Evolutionary conservation across 495 filamentous ascomycete species (phyloP).

Genomic region (Friedmanniomyces endolithicus): DNA sequence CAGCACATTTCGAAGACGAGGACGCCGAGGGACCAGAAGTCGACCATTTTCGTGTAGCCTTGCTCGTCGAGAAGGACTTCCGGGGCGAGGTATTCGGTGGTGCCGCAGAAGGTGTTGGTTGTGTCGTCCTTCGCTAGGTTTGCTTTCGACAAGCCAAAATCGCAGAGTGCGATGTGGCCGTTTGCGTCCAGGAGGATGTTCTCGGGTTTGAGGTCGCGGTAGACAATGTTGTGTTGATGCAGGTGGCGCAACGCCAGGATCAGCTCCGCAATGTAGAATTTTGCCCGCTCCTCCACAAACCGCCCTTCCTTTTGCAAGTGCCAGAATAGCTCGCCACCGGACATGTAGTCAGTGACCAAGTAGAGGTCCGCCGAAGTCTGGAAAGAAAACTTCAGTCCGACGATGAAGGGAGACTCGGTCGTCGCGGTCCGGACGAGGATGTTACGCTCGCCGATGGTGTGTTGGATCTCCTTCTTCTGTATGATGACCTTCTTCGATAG

Average conservation of each 20-base stretch:
- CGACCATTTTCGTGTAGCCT: conserved; percentile 99
- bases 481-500: conserved; percentile 99
- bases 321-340: conserved; percentile 96
- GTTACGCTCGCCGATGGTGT: conserved; percentile 93
- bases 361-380: conserved; percentile 95
- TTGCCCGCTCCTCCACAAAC: conserved; percentile 87
- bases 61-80: conserved; percentile 91
- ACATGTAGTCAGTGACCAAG: conserved; percentile 99
- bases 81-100: conserved; percentile 91
- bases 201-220: conserved; percentile 80
- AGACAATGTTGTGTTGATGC: conserved; percentile 94
- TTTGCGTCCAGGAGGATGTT: conserved; percentile 78
- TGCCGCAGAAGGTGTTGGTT: conserved; percentile 98
- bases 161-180: conserved; percentile 73
- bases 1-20: conserved; percentile 99
- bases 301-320: conserved; percentile 95
- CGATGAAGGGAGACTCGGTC: conserved; percentile 92
- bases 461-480: conserved; percentile 97
- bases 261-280: conserved; percentile 97
- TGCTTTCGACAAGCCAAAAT: conserved; percentile 91
- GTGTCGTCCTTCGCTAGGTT: conserved; percentile 92
- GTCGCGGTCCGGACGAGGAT: conserved; percentile 93
- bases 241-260: conserved; percentile 92
- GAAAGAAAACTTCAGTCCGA: conserved; percentile 97
- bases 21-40: conserved; percentile 97